Evolutionary conservation across 1,284 basidiomycete genomes (phyloP), one percentile per base, ranked within the genome.

Genomic region (Cutaneotrichosporon sp.): DNA sequence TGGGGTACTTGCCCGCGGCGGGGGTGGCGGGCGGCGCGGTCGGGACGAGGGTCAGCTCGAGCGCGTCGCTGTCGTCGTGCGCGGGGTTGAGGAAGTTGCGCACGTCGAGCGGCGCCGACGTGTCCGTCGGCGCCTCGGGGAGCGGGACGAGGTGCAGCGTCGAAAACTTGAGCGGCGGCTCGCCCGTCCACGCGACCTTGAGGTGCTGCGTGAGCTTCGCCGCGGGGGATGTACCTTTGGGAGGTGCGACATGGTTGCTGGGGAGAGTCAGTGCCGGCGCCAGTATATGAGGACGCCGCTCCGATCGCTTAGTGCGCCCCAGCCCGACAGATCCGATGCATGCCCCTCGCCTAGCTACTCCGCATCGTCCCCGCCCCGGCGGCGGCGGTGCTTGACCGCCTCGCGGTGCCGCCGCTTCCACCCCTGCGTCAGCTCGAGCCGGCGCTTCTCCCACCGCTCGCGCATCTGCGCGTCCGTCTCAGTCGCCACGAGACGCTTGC

Each of bases 391-490:
- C 72, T 89, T 89, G 59, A 83, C 84, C n/a, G 89, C 91, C 74
- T 93, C 91, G 59, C 88, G 84, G 76, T 86, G 86, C 42, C 88
- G 79, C 69, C 86, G 85, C 80, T 92, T 93, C 89, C 89, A 94
- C 58, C 86, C 89, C 60, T 80, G 82, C 53, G 91, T 93, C 73
- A 92, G 78, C 58, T 87, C 86, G 1, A 83, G 82, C 71, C 87
- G 88, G 45, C 83, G 81, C 27, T 81, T 84, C 72, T 91, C 88
- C 91, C 91, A 94, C 47, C 83, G 79, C 69, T 82, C 82, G 59
- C 83, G 82, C 67, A 91, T 89, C 66, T 85, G 85, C 31, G 71
- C 73, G 49, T 76, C 74, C 3, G 63, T 71, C 51, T 67, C 68
- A n/a, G 66, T 66, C 64, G 59, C 57, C 59, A 71, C 58, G 74